Conservation (phyloP, 768 basidiomycete genomes). For the Xerocomus potaroensis region DNA sequence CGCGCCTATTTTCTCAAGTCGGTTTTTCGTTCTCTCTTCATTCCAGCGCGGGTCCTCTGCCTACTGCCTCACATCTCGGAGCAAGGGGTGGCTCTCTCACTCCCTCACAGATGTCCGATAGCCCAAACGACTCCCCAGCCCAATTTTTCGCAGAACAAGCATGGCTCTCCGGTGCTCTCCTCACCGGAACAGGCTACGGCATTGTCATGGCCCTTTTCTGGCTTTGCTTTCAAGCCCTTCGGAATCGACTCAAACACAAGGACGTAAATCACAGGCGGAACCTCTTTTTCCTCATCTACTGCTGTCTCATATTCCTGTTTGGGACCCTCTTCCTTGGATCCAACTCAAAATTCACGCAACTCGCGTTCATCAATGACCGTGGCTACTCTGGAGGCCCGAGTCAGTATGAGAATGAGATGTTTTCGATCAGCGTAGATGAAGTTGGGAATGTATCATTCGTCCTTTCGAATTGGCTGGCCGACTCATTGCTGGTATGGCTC, state of each 20-base stretch:
- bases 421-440: constrained; percentile 24
- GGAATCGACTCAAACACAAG: constrained; percentile 14
- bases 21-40: no score
- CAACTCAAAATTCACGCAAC: constrained; percentile 26
- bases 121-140: constrained; percentile 13
- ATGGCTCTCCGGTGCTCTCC: constrained; percentile 25
- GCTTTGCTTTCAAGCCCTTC: constrained; percentile 20
- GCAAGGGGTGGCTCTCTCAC: constrained; percentile 6
- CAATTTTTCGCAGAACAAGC: constrained; percentile 24
- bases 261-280: constrained; percentile 14
- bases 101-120: constrained; percentile 15
- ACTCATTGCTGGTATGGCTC: constrained; percentile 22
- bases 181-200: constrained; percentile 27
- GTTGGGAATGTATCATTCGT: constrained; percentile 25
- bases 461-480: constrained; percentile 26
- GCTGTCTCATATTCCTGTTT: constrained; percentile 17
- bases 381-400: constrained; percentile 26
- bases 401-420: constrained; percentile 22
- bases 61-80: background rate
- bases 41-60: no score
- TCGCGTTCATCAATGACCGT: constrained; percentile 29
- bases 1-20: background rate
- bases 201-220: constrained; percentile 22
- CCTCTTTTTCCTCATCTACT: constrained; percentile 22
- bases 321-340: constrained; percentile 26